These are phyloP conservation scores for Cairneyella variabilis DNA, from an alignment of 495 filamentous ascomycete genomes.

Conservation along the genomic window DNA sequence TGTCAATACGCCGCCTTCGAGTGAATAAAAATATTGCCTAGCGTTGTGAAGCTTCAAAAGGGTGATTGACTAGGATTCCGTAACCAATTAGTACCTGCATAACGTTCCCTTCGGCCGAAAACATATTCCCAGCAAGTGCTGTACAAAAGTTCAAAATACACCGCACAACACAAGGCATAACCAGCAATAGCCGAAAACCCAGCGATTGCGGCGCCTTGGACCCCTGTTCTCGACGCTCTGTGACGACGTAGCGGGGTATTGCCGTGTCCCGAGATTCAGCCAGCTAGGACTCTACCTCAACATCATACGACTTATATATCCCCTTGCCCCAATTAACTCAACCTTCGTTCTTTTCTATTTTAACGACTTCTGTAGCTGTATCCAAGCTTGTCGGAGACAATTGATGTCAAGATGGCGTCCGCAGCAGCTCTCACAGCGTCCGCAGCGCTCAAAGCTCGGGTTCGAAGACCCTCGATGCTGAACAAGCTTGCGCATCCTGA, in stretches of 20 bases:
- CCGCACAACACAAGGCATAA: background rate
- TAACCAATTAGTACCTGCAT: too few relatives aligned
- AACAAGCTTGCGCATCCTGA: conserved; percentile 75
- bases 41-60: too few relatives aligned
- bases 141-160: background rate
- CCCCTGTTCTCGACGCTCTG: too few relatives aligned
- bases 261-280: background rate
- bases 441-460: conserved; percentile 68
- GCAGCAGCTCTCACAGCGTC: conserved; percentile 38
- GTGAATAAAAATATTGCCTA: too few relatives aligned
- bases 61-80: too few relatives aligned
- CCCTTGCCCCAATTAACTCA: too few relatives aligned
- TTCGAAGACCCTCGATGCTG: conserved; percentile 71
- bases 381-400: too few relatives aligned
- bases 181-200: conserved; percentile 11
- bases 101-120: too few relatives aligned
- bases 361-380: too few relatives aligned
- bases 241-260: conserved; percentile 12
- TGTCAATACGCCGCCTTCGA: too few relatives aligned
- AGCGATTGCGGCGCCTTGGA: conserved; percentile 13
- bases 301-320: conserved; percentile 5
- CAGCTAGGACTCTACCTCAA: background rate
- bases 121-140: too few relatives aligned
- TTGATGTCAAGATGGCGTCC: conserved; percentile 10
- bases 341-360: too few relatives aligned